These are phyloP conservation scores for Hyphopichia burtonii DNA, from an alignment of 1,139 yeast genomes.

Conservation along the genomic window DNA sequence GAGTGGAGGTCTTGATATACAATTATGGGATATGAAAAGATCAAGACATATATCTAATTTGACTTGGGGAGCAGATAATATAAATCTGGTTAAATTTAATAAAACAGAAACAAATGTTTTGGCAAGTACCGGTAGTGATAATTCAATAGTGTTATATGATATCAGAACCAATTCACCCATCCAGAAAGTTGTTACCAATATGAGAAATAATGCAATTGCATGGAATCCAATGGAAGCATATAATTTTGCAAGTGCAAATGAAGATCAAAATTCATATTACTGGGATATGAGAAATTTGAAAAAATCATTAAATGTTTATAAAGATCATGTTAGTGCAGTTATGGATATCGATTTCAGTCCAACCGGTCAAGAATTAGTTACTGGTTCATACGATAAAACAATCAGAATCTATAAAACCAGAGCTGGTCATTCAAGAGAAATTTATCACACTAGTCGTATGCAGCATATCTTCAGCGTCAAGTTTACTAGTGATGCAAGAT, in stretches of 20 bases:
- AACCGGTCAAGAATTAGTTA: slow-evolving; percentile 93
- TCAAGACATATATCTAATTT: slow-evolving; percentile 73
- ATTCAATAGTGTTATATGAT: slow-evolving; percentile 87
- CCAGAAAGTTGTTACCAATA: slow-evolving; percentile 79
- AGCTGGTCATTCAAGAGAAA: slow-evolving; percentile 91
- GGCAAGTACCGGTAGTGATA: slow-evolving; percentile 91
- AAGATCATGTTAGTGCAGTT: slow-evolving; percentile 96
- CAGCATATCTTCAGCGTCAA: slow-evolving; percentile 86
- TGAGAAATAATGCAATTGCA: slow-evolving; percentile 81
- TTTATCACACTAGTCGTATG: slow-evolving; percentile 97
- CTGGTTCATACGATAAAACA: slow-evolving; percentile 94
- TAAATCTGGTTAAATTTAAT: slow-evolving; percentile 80
- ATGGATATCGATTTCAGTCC: slow-evolving; percentile 95
- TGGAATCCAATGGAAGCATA: slow-evolving; percentile 99
- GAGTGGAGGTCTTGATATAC: slow-evolving; percentile 88
- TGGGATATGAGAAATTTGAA: slow-evolving; percentile 95
- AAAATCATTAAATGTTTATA: slow-evolving; percentile 76
- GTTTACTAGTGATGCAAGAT: slow-evolving; percentile 84
- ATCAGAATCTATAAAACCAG: slow-evolving; percentile 72
- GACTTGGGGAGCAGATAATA: slow-evolving; percentile 96
- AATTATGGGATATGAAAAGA: slow-evolving; percentile 85
- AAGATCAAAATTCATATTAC: slow-evolving; percentile 90
- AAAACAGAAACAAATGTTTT: slow-evolving; percentile 85
- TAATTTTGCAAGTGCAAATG: slow-evolving; percentile 87
- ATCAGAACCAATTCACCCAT: slow-evolving; percentile 90